A percentile compares a stretch with the other conserved stretches of the same genome.
Evolutionary conservation across 202 grass and related monocot species (phyloP).

Genomic region (Panicum virgatum): DNA sequence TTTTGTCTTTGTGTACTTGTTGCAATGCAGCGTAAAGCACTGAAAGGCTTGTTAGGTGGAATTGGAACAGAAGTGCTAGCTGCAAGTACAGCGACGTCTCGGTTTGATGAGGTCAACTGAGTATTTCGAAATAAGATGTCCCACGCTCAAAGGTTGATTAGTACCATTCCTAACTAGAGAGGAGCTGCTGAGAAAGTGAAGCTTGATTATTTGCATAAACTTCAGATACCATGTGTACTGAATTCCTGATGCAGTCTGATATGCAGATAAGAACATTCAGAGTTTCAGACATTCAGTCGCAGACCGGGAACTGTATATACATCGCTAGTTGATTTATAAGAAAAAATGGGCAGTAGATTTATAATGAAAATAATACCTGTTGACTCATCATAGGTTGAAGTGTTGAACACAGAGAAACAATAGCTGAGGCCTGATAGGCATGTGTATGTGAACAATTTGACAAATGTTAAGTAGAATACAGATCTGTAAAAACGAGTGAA

Average conservation of each 20-base stretch:
- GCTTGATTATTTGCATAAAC: neutral
- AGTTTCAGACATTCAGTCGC: slow-evolving; percentile 10
- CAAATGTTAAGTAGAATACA: too few species aligned
- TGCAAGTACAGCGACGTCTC: neutral
- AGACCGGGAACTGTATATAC: neutral
- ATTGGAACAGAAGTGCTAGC: slow-evolving; percentile 1
- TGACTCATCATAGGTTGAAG: too few species aligned
- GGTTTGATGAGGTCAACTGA: neutral
- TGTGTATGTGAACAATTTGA: neutral
- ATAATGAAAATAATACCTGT: too few species aligned
- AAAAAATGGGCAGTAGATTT: neutral
- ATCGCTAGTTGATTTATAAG: neutral
- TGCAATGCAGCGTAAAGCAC: neutral
- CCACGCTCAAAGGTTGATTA: neutral
- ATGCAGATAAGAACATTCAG: slow-evolving; percentile 13
- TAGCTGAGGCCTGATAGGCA: too few species aligned
- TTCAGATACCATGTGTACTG: neutral
- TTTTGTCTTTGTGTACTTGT: neutral
- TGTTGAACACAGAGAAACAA: too few species aligned
- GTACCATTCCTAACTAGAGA: neutral
- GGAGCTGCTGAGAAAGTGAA: neutral
- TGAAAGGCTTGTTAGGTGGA: slow-evolving; percentile 19
- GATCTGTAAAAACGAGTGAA: too few species aligned
- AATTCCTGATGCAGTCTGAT: neutral
- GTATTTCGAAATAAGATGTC: neutral